Conservation (phyloP, 306 rosid species). For the Lupinus albus region DNA sequence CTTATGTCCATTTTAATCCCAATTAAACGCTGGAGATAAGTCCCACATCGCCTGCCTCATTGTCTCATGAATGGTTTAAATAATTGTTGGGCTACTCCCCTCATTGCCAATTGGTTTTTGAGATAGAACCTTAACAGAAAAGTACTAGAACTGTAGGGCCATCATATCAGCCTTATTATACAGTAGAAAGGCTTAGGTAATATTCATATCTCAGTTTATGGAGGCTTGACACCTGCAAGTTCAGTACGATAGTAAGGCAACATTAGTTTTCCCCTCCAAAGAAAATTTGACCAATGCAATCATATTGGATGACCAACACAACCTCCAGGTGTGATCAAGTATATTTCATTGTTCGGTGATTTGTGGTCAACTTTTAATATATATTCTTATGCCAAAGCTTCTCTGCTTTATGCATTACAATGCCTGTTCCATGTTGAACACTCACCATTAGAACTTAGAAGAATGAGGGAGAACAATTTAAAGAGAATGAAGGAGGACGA, state of each 20-base stretch:
- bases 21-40: not conserved
- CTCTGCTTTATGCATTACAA: not conserved
- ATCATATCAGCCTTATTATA: constrained; percentile 18
- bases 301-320: not conserved
- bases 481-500: too few species aligned
- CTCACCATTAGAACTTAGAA: not conserved
- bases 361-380: too few species aligned
- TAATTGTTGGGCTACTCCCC: too few species aligned
- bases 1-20: not conserved
- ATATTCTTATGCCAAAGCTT: too few species aligned
- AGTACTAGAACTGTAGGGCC: not conserved
- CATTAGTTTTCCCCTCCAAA: not conserved
- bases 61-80: too few species aligned
- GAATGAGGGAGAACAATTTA: constrained; percentile 7
- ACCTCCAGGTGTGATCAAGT: too few species aligned
- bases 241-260: constrained; percentile 10
- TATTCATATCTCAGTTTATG: not conserved
- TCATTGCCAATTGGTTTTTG: too few species aligned
- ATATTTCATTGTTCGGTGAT: too few species aligned
- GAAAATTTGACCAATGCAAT: constrained; percentile 13
- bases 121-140: too few species aligned
- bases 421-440: constrained; percentile 27
- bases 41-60: not conserved
- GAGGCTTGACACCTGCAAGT: constrained; percentile 32
- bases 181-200: constrained; percentile 23